phyloP scores from a whole-genome alignment of 2,329 filamentous ascomycete species.

The Talaromyces marneffei region DNA sequence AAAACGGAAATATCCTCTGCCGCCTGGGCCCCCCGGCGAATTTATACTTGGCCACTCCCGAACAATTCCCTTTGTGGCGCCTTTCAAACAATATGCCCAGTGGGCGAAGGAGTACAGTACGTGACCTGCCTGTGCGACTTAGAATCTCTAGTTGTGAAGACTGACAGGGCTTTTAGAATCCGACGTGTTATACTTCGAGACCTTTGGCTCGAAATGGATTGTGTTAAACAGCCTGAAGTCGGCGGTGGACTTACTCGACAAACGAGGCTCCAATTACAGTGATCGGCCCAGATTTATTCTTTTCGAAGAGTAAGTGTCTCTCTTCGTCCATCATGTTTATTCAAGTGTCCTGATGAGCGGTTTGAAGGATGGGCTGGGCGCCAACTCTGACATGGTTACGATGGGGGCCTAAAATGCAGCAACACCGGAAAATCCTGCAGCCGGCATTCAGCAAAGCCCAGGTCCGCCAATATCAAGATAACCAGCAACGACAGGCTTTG shows the following conservation, averaged over 20 bases:
- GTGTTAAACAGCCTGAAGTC: constrained; percentile 4
- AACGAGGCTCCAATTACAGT: constrained; percentile 1
- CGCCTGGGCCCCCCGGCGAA: not conserved
- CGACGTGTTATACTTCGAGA: constrained; percentile 6
- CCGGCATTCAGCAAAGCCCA: constrained; percentile 4
- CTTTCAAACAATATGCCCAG: constrained; percentile 1
- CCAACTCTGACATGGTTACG: constrained; percentile 3
- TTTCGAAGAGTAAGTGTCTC: not conserved
- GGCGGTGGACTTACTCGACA: constrained; percentile 2
- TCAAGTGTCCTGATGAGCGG: not conserved
- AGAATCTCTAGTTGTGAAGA: not conserved
- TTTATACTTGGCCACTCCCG: not conserved
- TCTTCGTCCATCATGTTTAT: too few relatives aligned
- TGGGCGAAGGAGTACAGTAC: constrained; percentile 7
- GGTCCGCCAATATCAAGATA: not conserved
- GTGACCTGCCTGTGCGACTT: not conserved
- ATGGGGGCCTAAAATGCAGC: constrained; percentile 1
- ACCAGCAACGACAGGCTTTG: not conserved
- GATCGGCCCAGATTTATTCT: constrained; percentile 3
- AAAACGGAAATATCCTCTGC: constrained; percentile 1
- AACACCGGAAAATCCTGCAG: constrained; percentile 7
- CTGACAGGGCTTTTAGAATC: not conserved
- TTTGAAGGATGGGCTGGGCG: constrained; percentile 5
- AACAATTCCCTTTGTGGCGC: not conserved
- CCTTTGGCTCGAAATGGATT: not conserved